These are phyloP conservation scores for Dryadomyces quercivorus DNA, from an alignment of 2,329 filamentous ascomycete species.

Conservation along the genomic window DNA sequence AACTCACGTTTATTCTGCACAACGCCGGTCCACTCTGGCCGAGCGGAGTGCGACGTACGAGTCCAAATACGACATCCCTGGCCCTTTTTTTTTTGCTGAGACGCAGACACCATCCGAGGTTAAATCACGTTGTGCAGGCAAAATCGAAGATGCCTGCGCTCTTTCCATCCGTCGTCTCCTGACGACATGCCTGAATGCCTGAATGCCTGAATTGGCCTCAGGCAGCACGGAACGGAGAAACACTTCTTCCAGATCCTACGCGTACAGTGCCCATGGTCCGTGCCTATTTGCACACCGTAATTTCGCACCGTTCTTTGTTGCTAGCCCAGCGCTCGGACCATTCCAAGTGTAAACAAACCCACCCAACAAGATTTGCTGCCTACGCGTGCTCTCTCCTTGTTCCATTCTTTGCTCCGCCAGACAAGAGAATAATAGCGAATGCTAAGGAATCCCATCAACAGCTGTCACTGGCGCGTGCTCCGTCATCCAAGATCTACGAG, in stretches of 20 bases:
- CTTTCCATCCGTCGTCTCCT: too few species aligned
- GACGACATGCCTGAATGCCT: not conserved
- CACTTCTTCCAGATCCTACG: not conserved
- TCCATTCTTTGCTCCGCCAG: not conserved
- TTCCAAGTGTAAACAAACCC: conserved; percentile 1
- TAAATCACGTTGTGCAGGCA: not conserved
- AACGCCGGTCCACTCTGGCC: too few species aligned
- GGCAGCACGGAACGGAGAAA: not conserved
- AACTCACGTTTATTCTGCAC: too few species aligned
- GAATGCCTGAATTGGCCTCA: not conserved
- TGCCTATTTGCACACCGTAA: not conserved
- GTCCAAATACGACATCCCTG: not conserved
- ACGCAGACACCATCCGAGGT: too few species aligned
- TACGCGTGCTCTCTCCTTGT: not conserved
- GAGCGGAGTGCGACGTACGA: not conserved
- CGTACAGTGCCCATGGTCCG: not conserved
- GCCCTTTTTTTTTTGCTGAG: too few species aligned
- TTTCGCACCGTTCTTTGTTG: not conserved
- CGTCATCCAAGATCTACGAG: not conserved
- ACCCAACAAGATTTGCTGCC: not conserved
- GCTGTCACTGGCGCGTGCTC: not conserved
- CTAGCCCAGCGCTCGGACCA: not conserved
- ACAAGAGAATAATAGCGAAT: not conserved
- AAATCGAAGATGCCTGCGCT: not conserved
- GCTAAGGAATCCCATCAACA: conserved; percentile 1